Evolutionary conservation across 306 rosid species (phyloP), one percentile per base, ranked within the genome.

Genomic region (Quercus variabilis): DNA sequence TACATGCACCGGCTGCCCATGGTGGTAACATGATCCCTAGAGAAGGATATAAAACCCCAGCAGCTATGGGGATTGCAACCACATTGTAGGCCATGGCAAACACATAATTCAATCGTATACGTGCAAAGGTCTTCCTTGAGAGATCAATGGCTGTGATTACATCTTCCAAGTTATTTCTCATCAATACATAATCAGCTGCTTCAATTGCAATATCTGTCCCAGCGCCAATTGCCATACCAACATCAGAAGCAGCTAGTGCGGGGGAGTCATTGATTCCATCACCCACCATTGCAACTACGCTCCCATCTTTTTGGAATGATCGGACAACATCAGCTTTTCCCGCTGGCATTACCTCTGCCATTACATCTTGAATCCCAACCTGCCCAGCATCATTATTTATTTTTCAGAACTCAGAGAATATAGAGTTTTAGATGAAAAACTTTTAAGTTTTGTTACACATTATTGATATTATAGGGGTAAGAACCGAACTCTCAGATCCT

Each of bases 231-330:
- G 99, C 99, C 90, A 93, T 95, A 19, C 98, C 99, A n/a, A 95
- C 88, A 57, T 95, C 98, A 11, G 99, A 86, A 60, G 97, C 98
- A 64, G 97, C 99, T 76, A 95, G 80, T 35, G 98, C 99, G 1
- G 99, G 99, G 67, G 99, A 95, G 73, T 95, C 99, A 14, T 93
- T 95, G 89, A 95, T 93, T 6, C 99, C 99, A 26, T 95, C 99
- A 14, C 99, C 99, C 72, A 95, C 99, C 99, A 93, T 95, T 20
- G 99, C 99, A 51, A 95, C 98, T 59, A 76, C 72, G 82, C 92
- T 89, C 83, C 99, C 97, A 77, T 91, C 89, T n/a, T 83, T 87
- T 73, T 95, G 98, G 74, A 95, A 93, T 18, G 90, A 91, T 3
- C 81, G 89, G 18, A 95, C 77, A 26, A 88, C 95, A 19, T 93